Percentiles rank a stretch among this genome's conserved stretches.
Conservation (phyloP, 1,284 basidiomycete genomes). For the Pseudomicrostroma phylloplanum region DNA sequence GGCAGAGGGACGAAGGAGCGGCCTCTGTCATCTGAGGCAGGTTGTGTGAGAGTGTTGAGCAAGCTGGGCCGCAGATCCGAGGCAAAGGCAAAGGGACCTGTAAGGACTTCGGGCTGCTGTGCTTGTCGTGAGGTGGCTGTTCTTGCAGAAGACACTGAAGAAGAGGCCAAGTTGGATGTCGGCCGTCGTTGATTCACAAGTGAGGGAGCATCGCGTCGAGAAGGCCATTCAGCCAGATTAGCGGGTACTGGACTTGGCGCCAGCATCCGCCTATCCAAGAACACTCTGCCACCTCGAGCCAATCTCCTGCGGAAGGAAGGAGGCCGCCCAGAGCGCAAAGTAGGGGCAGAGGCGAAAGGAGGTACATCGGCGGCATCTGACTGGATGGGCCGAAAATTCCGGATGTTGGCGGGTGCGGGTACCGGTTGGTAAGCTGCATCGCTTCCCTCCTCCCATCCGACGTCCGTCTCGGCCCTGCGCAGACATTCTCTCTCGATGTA, state of each 20-base stretch:
- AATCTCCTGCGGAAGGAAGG: slow-evolving; percentile 47
- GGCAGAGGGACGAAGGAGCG: slow-evolving; percentile 15
- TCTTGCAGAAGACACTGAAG: too few species aligned
- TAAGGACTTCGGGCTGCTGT: slow-evolving; percentile 10
- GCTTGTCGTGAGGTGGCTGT: slow-evolving; percentile 4
- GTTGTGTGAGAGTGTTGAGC: slow-evolving; percentile 19
- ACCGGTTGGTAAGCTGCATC: slow-evolving; percentile 45
- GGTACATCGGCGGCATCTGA: slow-evolving; percentile 22
- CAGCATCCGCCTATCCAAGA: slow-evolving; percentile 43
- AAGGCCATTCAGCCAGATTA: slow-evolving; percentile 41
- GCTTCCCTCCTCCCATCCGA: slow-evolving; percentile 46
- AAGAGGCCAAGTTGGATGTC: neutral
- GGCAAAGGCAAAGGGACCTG: slow-evolving; percentile 41
- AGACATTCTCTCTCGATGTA: slow-evolving; percentile 47
- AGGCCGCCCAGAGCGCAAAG: slow-evolving; percentile 37
- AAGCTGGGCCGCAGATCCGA: slow-evolving; percentile 30
- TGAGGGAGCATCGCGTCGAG: neutral
- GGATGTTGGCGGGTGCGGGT: slow-evolving; percentile 29
- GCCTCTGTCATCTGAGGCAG: neutral
- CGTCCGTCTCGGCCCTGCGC: slow-evolving; percentile 36
- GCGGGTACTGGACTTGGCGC: slow-evolving; percentile 43
- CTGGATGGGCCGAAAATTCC: slow-evolving; percentile 45
- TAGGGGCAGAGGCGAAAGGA: slow-evolving; percentile 22
- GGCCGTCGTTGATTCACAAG: neutral
- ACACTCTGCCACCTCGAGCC: slow-evolving; percentile 46